Evolutionary conservation across 2,329 filamentous ascomycete species (phyloP), one percentile per base, ranked within the genome.

Genomic region (Aspergillus glaucus): DNA sequence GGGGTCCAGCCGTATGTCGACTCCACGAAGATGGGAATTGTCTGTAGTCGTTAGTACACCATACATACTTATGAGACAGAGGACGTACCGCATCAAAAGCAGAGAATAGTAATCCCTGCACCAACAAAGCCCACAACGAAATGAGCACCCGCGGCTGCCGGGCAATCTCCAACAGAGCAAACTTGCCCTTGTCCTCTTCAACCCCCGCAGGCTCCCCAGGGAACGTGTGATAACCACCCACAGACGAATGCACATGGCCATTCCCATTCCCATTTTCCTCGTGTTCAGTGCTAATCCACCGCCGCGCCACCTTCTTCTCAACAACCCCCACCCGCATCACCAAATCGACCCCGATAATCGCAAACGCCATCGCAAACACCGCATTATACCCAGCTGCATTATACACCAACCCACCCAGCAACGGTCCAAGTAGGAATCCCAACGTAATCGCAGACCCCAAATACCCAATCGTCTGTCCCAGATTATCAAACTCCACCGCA

Each of bases 401-500:
- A 59, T 85, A 85, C 1, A 85, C 62, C 0, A 82, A 58, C 0
- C 83, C 83, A 3, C 82, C 82, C 0, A 83, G 62, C 0, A 81
- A 70, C 0, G 82, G 82, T 0, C 80, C 75, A 14, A 78, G 66
- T 4, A 85, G 65, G 39, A 76, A 75, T 0, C 81, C 81, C 0
- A 81, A 70, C 0, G 77, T 78, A 45, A 82, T 77, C 52, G 84
- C 77, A 50, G 77, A 78, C 61, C 68, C 61, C 55, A 79, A 73
- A 42, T 77, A 76, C 12, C 82, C 82, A 58, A 85, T 78, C 1
- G 78, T 78, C 60, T 81, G 82, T 2, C 81, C 82, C 34, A 85
- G 61, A 43, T 80, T 78, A 44, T 78, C 69, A 2, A 68, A 71
- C 0, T 75, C 72, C 6, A 84, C 80, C 0, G 80, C 81, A 58